Evolutionary conservation across 371 early-diverging fungal species (phyloP), one percentile per base, ranked within the genome.

Genomic region (Apophysomyces elegans): DNA sequence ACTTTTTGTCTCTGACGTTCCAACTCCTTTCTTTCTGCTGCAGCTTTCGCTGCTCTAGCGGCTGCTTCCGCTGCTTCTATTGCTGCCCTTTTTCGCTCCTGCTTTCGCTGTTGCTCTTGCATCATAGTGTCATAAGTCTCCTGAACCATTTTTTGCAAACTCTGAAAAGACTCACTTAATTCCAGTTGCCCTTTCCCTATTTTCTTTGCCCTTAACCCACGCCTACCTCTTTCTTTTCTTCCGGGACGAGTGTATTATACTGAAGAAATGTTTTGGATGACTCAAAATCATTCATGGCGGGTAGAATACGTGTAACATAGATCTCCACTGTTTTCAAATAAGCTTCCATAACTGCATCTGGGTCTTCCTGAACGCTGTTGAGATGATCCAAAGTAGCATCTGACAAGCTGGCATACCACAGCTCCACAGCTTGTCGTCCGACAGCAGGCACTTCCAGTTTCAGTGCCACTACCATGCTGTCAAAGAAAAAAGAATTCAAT

Each of bases 211-310:
- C 36, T 18, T 56, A 62, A 26, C 32, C 32, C 32, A 26, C 32
- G 3, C 32, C 32, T 77, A 81, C 82, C 72, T 74, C 62, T 61
- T 73, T 77, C 60, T 71, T 69, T 11, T 70, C 58, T 13, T 77
- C 76, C 4, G 69, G 37, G 9, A 79, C 18, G 9, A 74, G 59
- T 13, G 76, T 43, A 44, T 82, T 82, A 38, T 77, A 82, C 37
- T 82, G 66, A 13, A 79, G 18, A 61, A 82, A 82, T 13, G 69
- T 58, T 7, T 62, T 54, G 26, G 79, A 77, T 8, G 82, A 74
- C 37, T 77, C 78, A 65, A 65, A 82, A 44, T 82, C 82, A 35
- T 70, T 56, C 62, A 76, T 56, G 14, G 64, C 66, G 38, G 75
- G 71, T 16, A 82, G 38, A 11, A 74, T 72, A 36, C 63, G 72